Percentiles rank a stretch among this genome's conserved stretches.
Conservation (phyloP, 129 eudicot genomes). For the Centrapalus pauciflorus region DNA sequence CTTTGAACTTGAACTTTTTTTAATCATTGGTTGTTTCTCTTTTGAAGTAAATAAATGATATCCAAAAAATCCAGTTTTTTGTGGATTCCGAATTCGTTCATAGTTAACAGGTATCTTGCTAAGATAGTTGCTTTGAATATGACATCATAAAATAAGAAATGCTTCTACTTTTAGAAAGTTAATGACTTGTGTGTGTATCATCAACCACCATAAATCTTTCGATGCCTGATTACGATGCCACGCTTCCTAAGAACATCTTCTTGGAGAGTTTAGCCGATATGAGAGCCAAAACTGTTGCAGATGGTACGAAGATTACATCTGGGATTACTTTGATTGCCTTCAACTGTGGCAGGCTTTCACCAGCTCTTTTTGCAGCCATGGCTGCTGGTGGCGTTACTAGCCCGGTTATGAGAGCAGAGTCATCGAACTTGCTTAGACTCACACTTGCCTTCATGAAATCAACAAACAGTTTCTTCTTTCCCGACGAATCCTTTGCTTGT, state of each 20-base stretch:
- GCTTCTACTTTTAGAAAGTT: too few relatives aligned
- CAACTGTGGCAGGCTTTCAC: slow-evolving; percentile 75
- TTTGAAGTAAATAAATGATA: too few relatives aligned
- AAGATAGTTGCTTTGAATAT: too few relatives aligned
- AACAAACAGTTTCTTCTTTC: slow-evolving; percentile 50
- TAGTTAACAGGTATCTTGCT: too few relatives aligned
- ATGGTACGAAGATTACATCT: slow-evolving; percentile 81
- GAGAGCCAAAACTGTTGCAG: slow-evolving; percentile 87
- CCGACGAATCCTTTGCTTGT: slow-evolving; percentile 32
- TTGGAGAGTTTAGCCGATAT: slow-evolving; percentile 73
- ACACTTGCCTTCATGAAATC: slow-evolving; percentile 64
- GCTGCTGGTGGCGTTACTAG: slow-evolving; percentile 85
- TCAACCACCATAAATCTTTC: neutral
- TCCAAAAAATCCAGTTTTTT: too few relatives aligned
- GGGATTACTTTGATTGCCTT: slow-evolving; percentile 70
- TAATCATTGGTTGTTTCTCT: too few relatives aligned
- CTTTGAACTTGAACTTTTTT: too few relatives aligned
- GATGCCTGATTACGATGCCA: slow-evolving; percentile 28
- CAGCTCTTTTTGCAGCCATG: slow-evolving; percentile 88
- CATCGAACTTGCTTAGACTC: slow-evolving; percentile 53
- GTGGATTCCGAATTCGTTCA: too few relatives aligned
- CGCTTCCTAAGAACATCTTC: slow-evolving; percentile 47
- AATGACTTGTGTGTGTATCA: too few relatives aligned
- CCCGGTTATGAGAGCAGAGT: slow-evolving; percentile 65
- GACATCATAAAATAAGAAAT: too few relatives aligned